Conservation (phyloP, 169 alveolate genomes). For the Neospora caninum region DNA sequence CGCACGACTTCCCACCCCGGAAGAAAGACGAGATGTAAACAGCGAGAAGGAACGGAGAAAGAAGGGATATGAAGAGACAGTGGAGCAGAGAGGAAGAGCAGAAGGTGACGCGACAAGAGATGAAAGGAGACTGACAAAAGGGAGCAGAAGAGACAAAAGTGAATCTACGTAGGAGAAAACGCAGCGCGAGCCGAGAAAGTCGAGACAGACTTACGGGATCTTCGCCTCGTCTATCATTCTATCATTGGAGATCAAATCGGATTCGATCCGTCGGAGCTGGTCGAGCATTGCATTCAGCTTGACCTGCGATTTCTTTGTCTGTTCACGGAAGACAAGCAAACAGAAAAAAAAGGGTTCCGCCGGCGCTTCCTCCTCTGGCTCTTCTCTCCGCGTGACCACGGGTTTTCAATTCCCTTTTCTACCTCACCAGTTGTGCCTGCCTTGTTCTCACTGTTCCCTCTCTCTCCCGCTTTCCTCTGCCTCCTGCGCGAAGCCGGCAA, state of each 20-base stretch:
- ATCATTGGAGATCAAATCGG: slow-evolving; percentile 36
- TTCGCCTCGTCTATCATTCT: neutral
- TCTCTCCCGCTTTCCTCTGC: neutral
- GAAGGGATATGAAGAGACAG: neutral
- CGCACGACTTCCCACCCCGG: neutral
- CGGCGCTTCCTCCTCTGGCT: neutral
- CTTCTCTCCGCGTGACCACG: neutral
- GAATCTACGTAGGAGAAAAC: neutral
- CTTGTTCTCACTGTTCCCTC: neutral
- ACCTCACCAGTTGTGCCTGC: neutral
- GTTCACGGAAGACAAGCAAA: neutral
- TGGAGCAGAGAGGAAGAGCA: neutral
- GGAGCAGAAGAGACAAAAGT: neutral
- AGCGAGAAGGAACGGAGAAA: neutral
- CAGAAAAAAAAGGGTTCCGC: neutral
- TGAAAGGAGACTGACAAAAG: neutral
- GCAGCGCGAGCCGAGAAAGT: neutral
- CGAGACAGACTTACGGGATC: neutral
- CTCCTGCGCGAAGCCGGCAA: too few relatives aligned
- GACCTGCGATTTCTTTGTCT: slow-evolving; percentile 9
- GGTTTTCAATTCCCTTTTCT: neutral
- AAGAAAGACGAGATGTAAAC: neutral
- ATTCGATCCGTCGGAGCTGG: neutral
- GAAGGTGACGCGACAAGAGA: neutral
- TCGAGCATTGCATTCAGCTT: slow-evolving; percentile 13